These are phyloP conservation scores for Logfia minima DNA, from an alignment of 129 eudicot genomes.

Conservation along the genomic window DNA sequence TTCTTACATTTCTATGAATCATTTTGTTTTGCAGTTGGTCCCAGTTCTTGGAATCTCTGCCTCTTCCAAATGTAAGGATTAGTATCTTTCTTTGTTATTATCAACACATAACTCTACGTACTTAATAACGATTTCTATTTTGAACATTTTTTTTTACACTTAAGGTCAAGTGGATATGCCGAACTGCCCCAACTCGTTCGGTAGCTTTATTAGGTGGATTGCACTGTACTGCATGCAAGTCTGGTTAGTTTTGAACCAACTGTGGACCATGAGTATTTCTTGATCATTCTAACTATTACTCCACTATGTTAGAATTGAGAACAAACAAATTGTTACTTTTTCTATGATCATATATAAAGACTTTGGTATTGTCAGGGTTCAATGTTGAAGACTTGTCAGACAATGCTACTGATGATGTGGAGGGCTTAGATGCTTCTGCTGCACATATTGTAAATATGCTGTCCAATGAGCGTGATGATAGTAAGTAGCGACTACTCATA, in stretches of 20 bases:
- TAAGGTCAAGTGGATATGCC: conserved; percentile 73
- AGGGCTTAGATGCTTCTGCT: conserved; percentile 61
- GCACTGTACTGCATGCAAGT: conserved; percentile 69
- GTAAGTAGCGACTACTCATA: conserved; percentile 35
- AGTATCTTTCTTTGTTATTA: not conserved
- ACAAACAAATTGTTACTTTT: not conserved
- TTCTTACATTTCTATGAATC: not conserved
- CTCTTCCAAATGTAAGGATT: conserved; percentile 68
- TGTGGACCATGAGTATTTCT: not conserved
- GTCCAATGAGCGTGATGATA: conserved; percentile 49
- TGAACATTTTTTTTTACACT: not conserved
- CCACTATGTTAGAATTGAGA: not conserved
- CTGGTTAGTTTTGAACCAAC: not conserved
- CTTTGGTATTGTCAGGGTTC: conserved; percentile 45
- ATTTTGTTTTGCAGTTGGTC: conserved; percentile 62
- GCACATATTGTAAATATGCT: conserved; percentile 48
- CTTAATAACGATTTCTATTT: not conserved
- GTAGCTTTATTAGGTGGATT: conserved; percentile 63
- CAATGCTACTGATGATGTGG: conserved; percentile 45
- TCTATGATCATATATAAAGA: not conserved
- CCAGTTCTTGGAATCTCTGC: conserved; percentile 66
- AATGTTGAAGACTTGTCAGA: conserved; percentile 51
- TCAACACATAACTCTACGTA: not conserved
- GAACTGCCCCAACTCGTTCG: conserved; percentile 82
- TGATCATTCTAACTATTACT: not conserved